Base-by-base conservation (phyloP, 1,284 basidiomycete genomes). In the Cryptococcus sp. region DNA sequence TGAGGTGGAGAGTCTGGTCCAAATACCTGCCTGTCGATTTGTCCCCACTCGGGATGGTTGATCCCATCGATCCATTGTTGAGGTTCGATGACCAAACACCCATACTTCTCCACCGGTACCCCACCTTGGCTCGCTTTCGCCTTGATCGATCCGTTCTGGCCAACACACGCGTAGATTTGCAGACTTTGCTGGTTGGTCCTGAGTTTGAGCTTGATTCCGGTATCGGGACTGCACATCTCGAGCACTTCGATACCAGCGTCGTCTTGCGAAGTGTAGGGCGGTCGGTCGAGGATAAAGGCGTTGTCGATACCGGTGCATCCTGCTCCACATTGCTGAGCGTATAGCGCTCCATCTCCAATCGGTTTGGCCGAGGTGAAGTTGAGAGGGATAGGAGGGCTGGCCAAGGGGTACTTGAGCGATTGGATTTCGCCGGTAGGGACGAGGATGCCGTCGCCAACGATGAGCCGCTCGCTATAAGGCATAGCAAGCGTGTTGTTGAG, bases 1-100 rank as follows among this genome's bases (percentile, higher is more conserved):
- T 39, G 44, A 5, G 56, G 57, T 11, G 41, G 52, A 1, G 51
- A 45, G 14, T 50, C 53, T 2, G 59, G 56, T 3, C 56, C 48
- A 36, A 61, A 65, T 21, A 68, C 42, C 48, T 60, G 58, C 42
- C 40, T 43, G 14, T 57, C 51, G 32, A 43, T 23, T 43, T 57
- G 59, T 0, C 48, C 49, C 65, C 65, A 68, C 43, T 62, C 56
- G 22, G 63, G 62, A 22, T 66, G 56, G 43, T 59, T 63, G 44
- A 65, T 60, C 7, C 57, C 54, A 34, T 57, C 59, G 45, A 62
- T 59, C 55, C 55, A 59, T 7, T 58, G 51, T 50, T 68, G 65
- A 10, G 65, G 62, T 52, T 68, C 65, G 41, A 68, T 57, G 2
- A 63, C 65, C 18, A 68, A 44, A 38, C 59, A 60, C 19, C 63